Conservation (phyloP, 768 basidiomycete genomes). For the Kwoniella shandongensis region DNA sequence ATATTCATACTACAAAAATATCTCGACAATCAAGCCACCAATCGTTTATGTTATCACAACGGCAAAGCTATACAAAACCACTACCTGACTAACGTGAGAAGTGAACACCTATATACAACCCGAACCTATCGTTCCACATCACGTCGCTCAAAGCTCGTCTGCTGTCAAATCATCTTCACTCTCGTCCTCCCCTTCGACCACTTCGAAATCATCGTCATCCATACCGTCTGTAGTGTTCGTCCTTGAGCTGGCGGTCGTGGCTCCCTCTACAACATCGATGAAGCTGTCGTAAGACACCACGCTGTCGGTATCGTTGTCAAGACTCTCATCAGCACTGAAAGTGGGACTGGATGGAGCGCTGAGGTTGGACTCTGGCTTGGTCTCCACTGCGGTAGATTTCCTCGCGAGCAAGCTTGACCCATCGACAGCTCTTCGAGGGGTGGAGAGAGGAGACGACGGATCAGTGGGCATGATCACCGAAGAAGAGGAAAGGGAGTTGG, state of each 20-base stretch:
- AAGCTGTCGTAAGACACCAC: constrained; percentile 22
- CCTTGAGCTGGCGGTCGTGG: constrained; percentile 16
- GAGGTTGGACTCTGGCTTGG: too few relatives aligned
- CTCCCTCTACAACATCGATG: constrained; percentile 55
- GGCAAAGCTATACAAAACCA: too few relatives aligned
- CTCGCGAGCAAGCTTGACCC: not conserved
- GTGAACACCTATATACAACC: too few relatives aligned
- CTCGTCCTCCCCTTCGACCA: constrained; percentile 32
- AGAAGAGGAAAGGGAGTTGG: constrained; percentile 34
- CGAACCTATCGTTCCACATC: not conserved
- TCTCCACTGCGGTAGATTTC: too few relatives aligned
- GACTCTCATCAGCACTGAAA: constrained; percentile 6
- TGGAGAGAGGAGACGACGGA: not conserved
- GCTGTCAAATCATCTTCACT: constrained; percentile 30
- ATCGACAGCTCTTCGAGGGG: not conserved
- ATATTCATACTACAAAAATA: too few relatives aligned
- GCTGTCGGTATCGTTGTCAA: constrained; percentile 20
- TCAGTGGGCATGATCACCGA: constrained; percentile 46
- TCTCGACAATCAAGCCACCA: too few relatives aligned
- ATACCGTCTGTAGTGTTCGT: constrained; percentile 6
- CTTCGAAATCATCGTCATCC: constrained; percentile 36
- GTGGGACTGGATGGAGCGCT: not conserved
- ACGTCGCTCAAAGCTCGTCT: constrained; percentile 18
- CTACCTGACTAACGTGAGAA: too few relatives aligned
- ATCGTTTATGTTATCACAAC: too few relatives aligned